Percentiles rank a stretch among this genome's conserved stretches.
Evolutionary conservation across 345 rosid species (phyloP).

Genomic region (Dovyalis caffra): DNA sequence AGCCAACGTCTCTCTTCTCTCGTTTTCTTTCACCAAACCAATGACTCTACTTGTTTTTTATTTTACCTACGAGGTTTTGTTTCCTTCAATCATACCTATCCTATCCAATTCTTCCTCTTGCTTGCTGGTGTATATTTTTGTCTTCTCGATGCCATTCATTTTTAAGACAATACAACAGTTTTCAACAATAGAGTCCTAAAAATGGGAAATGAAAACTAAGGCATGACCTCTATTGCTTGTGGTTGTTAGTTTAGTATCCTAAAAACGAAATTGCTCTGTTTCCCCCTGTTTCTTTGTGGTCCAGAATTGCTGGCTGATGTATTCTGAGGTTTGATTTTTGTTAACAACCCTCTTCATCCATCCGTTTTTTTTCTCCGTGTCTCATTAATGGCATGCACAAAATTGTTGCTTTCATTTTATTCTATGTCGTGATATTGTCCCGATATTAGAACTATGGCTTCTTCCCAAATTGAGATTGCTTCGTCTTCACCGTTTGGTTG

Average conservation of each 20-base stretch:
- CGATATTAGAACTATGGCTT: constrained; percentile 47
- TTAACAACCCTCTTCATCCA: not conserved
- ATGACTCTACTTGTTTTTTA: not conserved
- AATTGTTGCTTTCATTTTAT: not conserved
- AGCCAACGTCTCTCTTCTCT: not conserved
- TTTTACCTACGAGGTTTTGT: not conserved
- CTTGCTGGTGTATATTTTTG: not conserved
- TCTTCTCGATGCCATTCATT: not conserved
- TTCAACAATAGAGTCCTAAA: not conserved
- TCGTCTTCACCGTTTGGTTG: constrained; percentile 60
- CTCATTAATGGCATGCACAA: not conserved
- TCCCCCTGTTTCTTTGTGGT: not conserved
- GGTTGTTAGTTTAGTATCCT: not conserved
- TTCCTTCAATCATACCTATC: not conserved
- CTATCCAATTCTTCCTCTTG: not conserved
- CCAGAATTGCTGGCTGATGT: not conserved
- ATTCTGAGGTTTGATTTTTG: not conserved
- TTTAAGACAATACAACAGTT: not conserved
- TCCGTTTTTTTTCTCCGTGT: not conserved
- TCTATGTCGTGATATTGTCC: not conserved
- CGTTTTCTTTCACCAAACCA: not conserved
- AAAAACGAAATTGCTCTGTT: not conserved
- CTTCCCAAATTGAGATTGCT: constrained; percentile 60
- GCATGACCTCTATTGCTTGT: not conserved
- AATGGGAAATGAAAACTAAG: not conserved